Base-by-base conservation (phyloP, 306 rosid species). In the Corylus avellana region DNA sequence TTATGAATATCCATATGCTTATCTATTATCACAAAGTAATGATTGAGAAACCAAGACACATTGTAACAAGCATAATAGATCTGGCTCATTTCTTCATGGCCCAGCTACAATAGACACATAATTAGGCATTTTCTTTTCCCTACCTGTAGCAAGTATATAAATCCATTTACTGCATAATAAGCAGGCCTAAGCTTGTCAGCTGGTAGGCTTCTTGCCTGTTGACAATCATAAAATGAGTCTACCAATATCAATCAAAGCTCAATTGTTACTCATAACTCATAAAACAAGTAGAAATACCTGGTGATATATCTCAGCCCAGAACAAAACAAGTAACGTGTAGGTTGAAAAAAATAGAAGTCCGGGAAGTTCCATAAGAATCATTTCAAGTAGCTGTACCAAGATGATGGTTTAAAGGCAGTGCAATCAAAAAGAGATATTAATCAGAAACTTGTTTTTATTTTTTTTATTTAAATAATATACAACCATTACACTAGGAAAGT, bases 271-370 rank as follows among this genome's bases (percentile, higher is more conserved):
- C 29, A 68, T 47, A 12, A 49, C 9, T 75, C 54, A 59, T 68
- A 35, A 69, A 29, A 51, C 29, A 79, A 68, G 78, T 69, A 66
- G 70, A 57, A 64, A 68, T 88, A 88, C 97, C 92, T 92, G 96
- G 82, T 91, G 85, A 79, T 89, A 89, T 78, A 92, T 92, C 91
- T 92, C 96, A 14, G 96, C 97, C 96, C 96, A 92, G 84, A 92
- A 91, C 77, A 92, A 82, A 72, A 92, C 90, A 76, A 92, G 96
- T 72, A 89, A 79, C 44, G 96, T 89, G 78, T 90, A 90, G 0
- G 96, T 92, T n/a, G 97, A 92, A 79, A 92, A 90, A 75, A 92
- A 92, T 74, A 92, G 80, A 80, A 92, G 92, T 51, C 90, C 86
- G n/a, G 97, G 97, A 83, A 89, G 76, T 80, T 92, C 97, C 96